Conservation (phyloP, 2,329 filamentous ascomycete genomes). For the Calonectria fujianensis region DNA sequence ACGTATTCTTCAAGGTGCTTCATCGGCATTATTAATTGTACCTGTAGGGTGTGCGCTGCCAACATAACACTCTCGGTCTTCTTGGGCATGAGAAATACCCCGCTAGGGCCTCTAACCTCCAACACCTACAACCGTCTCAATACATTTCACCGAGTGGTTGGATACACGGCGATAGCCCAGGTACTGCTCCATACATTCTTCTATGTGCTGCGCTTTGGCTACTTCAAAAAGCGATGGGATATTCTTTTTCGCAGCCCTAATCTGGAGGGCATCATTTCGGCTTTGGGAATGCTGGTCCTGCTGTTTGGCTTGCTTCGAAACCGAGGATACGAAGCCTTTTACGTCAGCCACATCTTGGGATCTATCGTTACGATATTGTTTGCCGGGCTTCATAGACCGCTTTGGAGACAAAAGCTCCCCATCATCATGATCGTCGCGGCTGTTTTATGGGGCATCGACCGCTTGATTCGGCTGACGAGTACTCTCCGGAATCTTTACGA, state of each 20-base stretch:
- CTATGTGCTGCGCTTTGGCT: slow-evolving; percentile 58
- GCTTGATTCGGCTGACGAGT: slow-evolving; percentile 60
- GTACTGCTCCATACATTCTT: slow-evolving; percentile 61
- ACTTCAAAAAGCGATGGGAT: slow-evolving; percentile 35
- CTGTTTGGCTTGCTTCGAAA: slow-evolving; percentile 59
- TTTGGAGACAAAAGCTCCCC: slow-evolving; percentile 60
- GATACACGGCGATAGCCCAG: slow-evolving; percentile 63
- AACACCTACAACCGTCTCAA: slow-evolving; percentile 67
- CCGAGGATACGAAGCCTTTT: slow-evolving; percentile 69
- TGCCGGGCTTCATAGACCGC: slow-evolving; percentile 66
- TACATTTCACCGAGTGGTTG: slow-evolving; percentile 66
- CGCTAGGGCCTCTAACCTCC: slow-evolving; percentile 58
- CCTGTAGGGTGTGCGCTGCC: slow-evolving; percentile 64
- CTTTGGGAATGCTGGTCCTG: slow-evolving; percentile 61
- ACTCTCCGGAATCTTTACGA: slow-evolving; percentile 24
- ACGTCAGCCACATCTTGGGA: slow-evolving; percentile 64
- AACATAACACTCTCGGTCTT: slow-evolving; percentile 65
- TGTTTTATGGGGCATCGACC: slow-evolving; percentile 66
- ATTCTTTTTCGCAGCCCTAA: slow-evolving; percentile 38
- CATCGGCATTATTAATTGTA: slow-evolving; percentile 15
- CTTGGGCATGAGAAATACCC: slow-evolving; percentile 70
- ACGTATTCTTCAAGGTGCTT: background rate
- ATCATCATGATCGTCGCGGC: slow-evolving; percentile 63
- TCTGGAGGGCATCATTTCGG: slow-evolving; percentile 51
- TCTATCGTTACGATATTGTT: slow-evolving; percentile 64